phyloP scores from a whole-genome alignment of 179 eudicot genomes.

The Vitellaria paradoxa region DNA sequence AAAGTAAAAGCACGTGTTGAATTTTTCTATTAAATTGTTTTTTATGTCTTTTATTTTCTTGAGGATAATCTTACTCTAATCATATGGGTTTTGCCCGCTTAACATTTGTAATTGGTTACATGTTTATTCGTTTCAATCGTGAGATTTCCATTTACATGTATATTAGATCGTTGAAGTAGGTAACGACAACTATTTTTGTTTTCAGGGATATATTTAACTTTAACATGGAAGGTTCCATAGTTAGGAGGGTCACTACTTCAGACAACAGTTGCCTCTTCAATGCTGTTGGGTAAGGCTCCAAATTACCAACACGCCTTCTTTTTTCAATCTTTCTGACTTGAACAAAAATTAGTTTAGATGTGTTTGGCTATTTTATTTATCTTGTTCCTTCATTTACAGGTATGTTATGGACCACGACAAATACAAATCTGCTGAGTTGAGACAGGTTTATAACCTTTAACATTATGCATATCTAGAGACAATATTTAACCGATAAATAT shows the following conservation, averaged over 20 bases:
- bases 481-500: neutral
- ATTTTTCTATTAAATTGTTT: no score
- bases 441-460: slow-evolving; percentile 59
- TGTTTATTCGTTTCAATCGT: no score
- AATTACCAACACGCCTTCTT: neutral
- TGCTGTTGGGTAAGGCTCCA: slow-evolving; percentile 75
- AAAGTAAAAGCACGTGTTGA: no score
- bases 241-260: slow-evolving; percentile 89
- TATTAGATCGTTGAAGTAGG: slow-evolving; percentile 3
- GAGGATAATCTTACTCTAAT: no score
- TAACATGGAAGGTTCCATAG: slow-evolving; percentile 70
- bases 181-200: slow-evolving; percentile 15
- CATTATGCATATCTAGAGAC: neutral
- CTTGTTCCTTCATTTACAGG: slow-evolving; percentile 40
- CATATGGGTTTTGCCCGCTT: no score
- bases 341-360: neutral
- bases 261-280: slow-evolving; percentile 96
- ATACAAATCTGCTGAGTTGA: slow-evolving; percentile 67
- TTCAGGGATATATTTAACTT: slow-evolving; percentile 32
- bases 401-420: slow-evolving; percentile 91
- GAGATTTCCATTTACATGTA: neutral
- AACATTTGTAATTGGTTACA: no score
- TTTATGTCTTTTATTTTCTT: no score
- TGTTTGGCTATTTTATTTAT: neutral
- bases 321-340: slow-evolving; percentile 1